Conservation (phyloP, 108 stramenopile genomes). For the Nitzschia sp. region DNA sequence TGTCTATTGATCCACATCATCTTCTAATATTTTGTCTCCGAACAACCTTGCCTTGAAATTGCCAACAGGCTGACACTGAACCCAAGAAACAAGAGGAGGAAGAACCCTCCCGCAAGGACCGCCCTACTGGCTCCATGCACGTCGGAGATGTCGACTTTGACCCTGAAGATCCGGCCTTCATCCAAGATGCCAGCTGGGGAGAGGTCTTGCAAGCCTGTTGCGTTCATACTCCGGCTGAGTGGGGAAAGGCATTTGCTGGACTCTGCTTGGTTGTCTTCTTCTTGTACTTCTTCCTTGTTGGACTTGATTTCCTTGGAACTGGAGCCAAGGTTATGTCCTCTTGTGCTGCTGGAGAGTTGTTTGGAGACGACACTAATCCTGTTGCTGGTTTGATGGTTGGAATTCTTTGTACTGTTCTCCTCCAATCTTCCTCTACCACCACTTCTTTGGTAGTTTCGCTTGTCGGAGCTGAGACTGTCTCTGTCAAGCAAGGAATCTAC, state of each 20-base stretch:
- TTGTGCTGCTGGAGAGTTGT: slow-evolving; percentile 74
- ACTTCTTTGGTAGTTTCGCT: slow-evolving; percentile 85
- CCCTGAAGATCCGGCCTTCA: slow-evolving; percentile 23
- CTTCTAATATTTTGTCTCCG: too few species aligned
- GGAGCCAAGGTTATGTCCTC: slow-evolving; percentile 82
- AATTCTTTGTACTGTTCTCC: slow-evolving; percentile 75
- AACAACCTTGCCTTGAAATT: too few species aligned
- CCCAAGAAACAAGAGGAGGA: slow-evolving; percentile 5
- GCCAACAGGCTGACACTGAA: too few species aligned
- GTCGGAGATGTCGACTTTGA: slow-evolving; percentile 61
- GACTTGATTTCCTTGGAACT: slow-evolving; percentile 73
- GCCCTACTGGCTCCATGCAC: slow-evolving; percentile 61
- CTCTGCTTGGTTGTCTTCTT: slow-evolving; percentile 58
- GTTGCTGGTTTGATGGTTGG: slow-evolving; percentile 83
- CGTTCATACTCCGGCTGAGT: slow-evolving; percentile 54
- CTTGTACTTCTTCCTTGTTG: slow-evolving; percentile 88
- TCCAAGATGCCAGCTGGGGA: slow-evolving; percentile 65
- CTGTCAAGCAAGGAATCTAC: slow-evolving; percentile 72
- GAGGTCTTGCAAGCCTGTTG: slow-evolving; percentile 75
- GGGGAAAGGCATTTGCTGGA: slow-evolving; percentile 56
- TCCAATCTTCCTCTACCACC: slow-evolving; percentile 86
- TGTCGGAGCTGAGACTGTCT: slow-evolving; percentile 61
- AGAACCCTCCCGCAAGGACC: slow-evolving; percentile 59
- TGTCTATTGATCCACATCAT: too few species aligned
- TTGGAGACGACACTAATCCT: slow-evolving; percentile 80